Base-by-base conservation (phyloP, 768 basidiomycete genomes). In the Suillus luteus region DNA sequence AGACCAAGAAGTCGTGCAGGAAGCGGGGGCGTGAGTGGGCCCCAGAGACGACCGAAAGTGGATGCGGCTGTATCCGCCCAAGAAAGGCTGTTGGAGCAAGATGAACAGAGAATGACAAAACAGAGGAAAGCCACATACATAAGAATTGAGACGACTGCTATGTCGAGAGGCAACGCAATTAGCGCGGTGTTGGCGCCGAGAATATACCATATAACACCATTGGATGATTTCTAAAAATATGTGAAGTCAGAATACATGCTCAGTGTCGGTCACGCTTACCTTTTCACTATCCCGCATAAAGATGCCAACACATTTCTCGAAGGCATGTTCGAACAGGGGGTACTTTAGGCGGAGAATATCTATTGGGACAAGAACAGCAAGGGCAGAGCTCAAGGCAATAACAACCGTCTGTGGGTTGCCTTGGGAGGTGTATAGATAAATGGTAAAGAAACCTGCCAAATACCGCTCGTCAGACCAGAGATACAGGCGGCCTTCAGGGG, bases 41-140 rank as follows among this genome's bases (percentile, higher is more conserved):
- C 93, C 73, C 85, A 93, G 40, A 93, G 79, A n/a, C 95, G 87
- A 51, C 95, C 95, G 67, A 96, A 80, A 14, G 93, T 96, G 11
- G 95, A 96, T 6, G 95, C 95, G 19, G 94, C 88, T 1, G 95
- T 96, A 75, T 97, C 95, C 0, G 93, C 95, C 95, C 95, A 97
- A 38, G 94, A 95, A 55, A 97, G 86, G 65, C 95, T 96, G 69
- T 51, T 43, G 15, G 35, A 65, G 27, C 54, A 49, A 59, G 51
- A 58, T 67, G 35, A 33, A 65, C 3, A 63, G n/a, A 19, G 52
- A 40, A 51, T 19, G 37, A 22, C 9, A 6, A 44, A 49, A 37
- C 17, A 33, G 33, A 44, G 59, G 55, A 40, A 60, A 59, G 49
- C 40, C n/a, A 82, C 91, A 69, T 73, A 92, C 95, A 95, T 93